These are phyloP conservation scores for Fusarium anguioides DNA, from an alignment of 2,329 filamentous ascomycete species.

Conservation along the genomic window DNA sequence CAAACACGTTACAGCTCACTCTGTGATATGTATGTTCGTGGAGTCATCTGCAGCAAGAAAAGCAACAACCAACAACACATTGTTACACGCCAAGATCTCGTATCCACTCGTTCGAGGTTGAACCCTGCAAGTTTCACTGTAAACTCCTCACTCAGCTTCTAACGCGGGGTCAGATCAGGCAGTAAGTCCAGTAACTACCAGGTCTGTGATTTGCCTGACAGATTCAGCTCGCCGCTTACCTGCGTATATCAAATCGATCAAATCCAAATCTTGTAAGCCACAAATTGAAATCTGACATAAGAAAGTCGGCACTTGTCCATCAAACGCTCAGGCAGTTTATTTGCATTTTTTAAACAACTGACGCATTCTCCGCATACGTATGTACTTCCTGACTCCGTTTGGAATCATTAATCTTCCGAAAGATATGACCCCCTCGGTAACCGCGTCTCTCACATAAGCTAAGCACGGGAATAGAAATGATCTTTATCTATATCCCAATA, in stretches of 20 bases:
- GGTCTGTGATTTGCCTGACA: too few species aligned
- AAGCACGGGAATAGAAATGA: background rate
- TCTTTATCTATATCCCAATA: background rate
- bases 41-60: background rate
- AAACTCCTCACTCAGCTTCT: background rate
- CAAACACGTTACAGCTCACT: background rate
- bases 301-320: background rate
- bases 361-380: too few species aligned
- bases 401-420: background rate
- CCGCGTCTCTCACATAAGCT: slow-evolving; percentile 6
- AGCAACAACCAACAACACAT: background rate
- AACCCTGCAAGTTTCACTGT: background rate
- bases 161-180: background rate
- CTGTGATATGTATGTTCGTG: background rate
- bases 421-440: background rate
- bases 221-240: background rate
- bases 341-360: too few species aligned
- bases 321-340: background rate
- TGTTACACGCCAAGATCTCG: background rate
- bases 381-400: too few species aligned
- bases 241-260: background rate
- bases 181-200: too few species aligned
- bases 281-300: background rate
- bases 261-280: background rate
- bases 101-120: background rate